Percentiles rank a stretch among this genome's conserved stretches.
phyloP scores from a whole-genome alignment of 1,284 basidiomycete species.

The Boletellus deceptivus region DNA sequence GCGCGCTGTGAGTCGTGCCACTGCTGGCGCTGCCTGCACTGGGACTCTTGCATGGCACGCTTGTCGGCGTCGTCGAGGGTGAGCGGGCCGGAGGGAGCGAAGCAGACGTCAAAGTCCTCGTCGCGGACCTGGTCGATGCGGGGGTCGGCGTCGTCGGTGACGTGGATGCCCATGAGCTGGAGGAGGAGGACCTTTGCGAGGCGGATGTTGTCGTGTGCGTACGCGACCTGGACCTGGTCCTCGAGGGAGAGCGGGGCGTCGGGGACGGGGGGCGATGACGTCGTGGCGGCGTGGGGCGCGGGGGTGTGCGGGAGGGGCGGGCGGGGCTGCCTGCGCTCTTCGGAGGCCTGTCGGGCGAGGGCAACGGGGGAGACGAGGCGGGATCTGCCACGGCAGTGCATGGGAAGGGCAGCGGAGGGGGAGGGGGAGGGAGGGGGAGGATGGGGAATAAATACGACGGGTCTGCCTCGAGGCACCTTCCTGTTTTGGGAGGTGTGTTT shows the following conservation, averaged over 20 bases:
- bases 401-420: conserved; percentile 26
- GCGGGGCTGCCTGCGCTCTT: conserved; percentile 36
- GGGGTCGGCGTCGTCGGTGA: conserved; percentile 56
- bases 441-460: background rate
- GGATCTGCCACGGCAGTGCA: conserved; percentile 47
- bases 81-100: conserved; percentile 54
- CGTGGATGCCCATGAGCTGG: conserved; percentile 57
- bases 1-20: conserved; percentile 38
- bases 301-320: too few species aligned
- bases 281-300: too few species aligned
- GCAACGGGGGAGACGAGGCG: conserved; percentile 46
- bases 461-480: conserved; percentile 5
- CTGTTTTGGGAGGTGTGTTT: too few species aligned
- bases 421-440: background rate
- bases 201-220: conserved; percentile 62
- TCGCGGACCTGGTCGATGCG: conserved; percentile 60
- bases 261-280: too few species aligned
- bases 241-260: conserved; percentile 40
- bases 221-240: conserved; percentile 64
- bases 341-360: conserved; percentile 48
- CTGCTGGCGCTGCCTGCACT: conserved; percentile 37
- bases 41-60: conserved; percentile 39
- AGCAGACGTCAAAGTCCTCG: conserved; percentile 62
- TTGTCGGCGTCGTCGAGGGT: conserved; percentile 47
- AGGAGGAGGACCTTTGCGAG: conserved; percentile 61